phyloP scores from a whole-genome alignment of 805 yeast species.

The Yamadazyma ubonensis region DNA sequence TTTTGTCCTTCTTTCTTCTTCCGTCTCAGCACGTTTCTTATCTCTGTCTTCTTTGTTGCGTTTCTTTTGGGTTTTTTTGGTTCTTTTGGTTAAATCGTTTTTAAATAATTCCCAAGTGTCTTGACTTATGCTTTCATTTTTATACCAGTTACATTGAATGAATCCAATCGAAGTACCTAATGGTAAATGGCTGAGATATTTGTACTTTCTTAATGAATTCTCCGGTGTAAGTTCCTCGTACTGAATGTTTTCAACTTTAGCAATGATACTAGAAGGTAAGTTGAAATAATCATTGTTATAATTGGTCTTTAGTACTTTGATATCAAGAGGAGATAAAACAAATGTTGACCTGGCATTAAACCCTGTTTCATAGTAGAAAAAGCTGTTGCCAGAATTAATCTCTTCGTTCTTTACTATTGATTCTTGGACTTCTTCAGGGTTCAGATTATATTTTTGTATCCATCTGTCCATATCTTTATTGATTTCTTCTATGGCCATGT shows the following conservation, averaged over 20 bases:
- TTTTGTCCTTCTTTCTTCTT: slow-evolving; percentile 56
- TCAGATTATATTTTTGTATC: slow-evolving; percentile 17
- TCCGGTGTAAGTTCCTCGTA: slow-evolving; percentile 64
- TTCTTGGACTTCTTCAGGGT: neutral
- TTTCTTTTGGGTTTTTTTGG: slow-evolving; percentile 49
- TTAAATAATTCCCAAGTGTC: slow-evolving; percentile 47
- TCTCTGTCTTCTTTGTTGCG: slow-evolving; percentile 60
- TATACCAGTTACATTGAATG: slow-evolving; percentile 80
- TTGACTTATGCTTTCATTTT: slow-evolving; percentile 29
- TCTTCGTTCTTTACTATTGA: slow-evolving; percentile 15
- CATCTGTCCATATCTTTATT: slow-evolving; percentile 43
- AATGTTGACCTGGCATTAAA: slow-evolving; percentile 61
- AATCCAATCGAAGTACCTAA: slow-evolving; percentile 81
- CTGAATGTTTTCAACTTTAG: slow-evolving; percentile 66
- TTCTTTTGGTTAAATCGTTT: slow-evolving; percentile 57
- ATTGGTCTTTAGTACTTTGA: slow-evolving; percentile 63
- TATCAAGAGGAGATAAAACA: slow-evolving; percentile 76
- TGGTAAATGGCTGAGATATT: slow-evolving; percentile 80
- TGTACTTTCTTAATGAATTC: slow-evolving; percentile 56
- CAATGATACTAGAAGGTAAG: slow-evolving; percentile 66
- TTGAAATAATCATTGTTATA: slow-evolving; percentile 54
- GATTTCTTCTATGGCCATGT: slow-evolving; percentile 56
- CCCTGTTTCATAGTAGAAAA: slow-evolving; percentile 75
- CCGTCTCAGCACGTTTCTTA: slow-evolving; percentile 52
- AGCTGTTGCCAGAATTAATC: slow-evolving; percentile 46